phyloP scores from a whole-genome alignment of 139 green algal genomes.

The Chlamydomonas asymmetrica region DNA sequence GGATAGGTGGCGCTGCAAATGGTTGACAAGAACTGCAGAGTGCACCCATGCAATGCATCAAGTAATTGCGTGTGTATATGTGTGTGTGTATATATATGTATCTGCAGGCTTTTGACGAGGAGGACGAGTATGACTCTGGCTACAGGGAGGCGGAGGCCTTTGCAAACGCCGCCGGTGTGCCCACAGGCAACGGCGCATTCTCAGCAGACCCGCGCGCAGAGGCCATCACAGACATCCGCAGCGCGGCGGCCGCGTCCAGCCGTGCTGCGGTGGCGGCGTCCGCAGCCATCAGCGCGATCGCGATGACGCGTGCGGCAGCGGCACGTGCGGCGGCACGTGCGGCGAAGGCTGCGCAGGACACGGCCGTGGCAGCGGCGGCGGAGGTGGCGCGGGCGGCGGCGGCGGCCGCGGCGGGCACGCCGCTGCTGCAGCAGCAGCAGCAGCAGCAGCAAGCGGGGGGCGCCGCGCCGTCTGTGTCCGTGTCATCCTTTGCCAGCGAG shows the following conservation, averaged over 20 bases:
- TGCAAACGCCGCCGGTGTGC: no score
- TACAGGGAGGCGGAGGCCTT: conserved; percentile 66
- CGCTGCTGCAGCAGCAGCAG: conserved; percentile 14
- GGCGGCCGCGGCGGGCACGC: not conserved
- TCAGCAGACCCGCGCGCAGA: conserved; percentile 1
- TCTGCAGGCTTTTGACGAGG: conserved; percentile 62
- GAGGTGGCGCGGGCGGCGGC: conserved; percentile 18
- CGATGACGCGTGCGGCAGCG: conserved; percentile 85
- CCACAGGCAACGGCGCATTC: no score
- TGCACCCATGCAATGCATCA: no score
- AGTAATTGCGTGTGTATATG: no score
- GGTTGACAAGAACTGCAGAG: no score
- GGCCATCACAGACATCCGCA: conserved; percentile 84
- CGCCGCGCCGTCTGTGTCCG: not conserved
- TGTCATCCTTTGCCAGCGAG: no score
- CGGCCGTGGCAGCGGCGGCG: conserved; percentile 27
- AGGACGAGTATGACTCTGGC: conserved; percentile 70
- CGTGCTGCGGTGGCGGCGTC: conserved; percentile 83
- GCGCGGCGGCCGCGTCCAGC: conserved; percentile 80
- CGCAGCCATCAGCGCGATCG: conserved; percentile 78
- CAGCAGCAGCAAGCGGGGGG: not conserved
- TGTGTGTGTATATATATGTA: no score
- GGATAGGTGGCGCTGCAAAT: no score
- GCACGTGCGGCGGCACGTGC: conserved; percentile 73
- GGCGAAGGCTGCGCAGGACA: conserved; percentile 31